Evolutionary conservation across 2,329 filamentous ascomycete genomes (phyloP), one percentile per base, ranked within the genome.

Genomic region (Pseudogymnoascus sp.): DNA sequence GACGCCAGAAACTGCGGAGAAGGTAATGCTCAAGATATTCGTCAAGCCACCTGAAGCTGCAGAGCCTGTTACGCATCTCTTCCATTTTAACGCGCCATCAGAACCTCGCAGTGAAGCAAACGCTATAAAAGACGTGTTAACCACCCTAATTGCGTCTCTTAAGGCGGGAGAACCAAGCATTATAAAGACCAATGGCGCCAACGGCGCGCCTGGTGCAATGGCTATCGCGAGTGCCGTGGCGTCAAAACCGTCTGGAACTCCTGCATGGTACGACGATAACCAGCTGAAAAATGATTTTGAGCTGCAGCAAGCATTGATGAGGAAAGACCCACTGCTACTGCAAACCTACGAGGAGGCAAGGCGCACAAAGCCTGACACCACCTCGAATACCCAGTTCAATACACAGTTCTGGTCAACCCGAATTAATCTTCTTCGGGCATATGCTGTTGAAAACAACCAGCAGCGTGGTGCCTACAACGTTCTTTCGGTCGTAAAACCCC

Each of bases 11-110:
- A 86, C 81, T n/a, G 86, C 85, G 36, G 79, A 91, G 15, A 97
- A 96, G 79, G 91, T 96, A 60, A 96, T 96, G 81, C 82, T 97
- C 63, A 96, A 94, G 74, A 87, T 99, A 61, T 90, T 97, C 68
- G 88, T 88, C 64, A 88, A 91, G 71, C 75, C 83, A 41, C 75
- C 83, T 33, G 77, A 78, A 53, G 78, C 78, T 25, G 73, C 78
- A 28, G 83, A 87, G 58, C 77, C 89, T 15, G 82, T 86, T 50
- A 83, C 86, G 60, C 90, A 95, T 71, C 84, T 93, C 57, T 97
- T 99, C 73, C 87, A 89, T 65, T 97, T 99, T 76, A 95, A 91
- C 57, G 91, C 91, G 2, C 75, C 83, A 11, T 77, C 82, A 20
- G 83, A 89, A 66, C 90, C 93, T 50, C 86, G 93, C 66, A 78